Evolutionary conservation across 768 basidiomycete species (phyloP).

Genomic region (Podaxis mareebaensis): DNA sequence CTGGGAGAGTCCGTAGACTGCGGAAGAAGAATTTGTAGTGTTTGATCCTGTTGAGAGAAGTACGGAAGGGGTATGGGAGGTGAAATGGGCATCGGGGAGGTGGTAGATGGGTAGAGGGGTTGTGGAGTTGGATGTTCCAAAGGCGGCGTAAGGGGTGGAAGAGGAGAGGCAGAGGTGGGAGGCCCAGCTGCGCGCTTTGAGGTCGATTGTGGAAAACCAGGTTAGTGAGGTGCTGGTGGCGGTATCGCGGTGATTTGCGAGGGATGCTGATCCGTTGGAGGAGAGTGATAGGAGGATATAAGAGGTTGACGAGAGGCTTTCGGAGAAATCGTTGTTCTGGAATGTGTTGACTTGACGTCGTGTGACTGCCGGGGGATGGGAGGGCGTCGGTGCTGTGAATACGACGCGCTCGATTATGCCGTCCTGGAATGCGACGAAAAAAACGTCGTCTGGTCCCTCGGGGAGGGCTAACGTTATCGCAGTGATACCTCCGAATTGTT

Average conservation of each 20-base stretch:
- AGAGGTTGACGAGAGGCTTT: constrained; percentile 52
- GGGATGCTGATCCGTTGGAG: constrained; percentile 46
- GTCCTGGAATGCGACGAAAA: constrained; percentile 61
- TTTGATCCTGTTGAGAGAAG: constrained; percentile 37
- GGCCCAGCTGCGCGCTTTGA: constrained; percentile 62
- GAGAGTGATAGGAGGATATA: constrained; percentile 57
- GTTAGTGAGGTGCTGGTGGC: background rate
- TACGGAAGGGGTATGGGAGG: constrained; percentile 50
- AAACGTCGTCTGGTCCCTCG: constrained; percentile 39
- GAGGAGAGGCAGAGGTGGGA: constrained; percentile 54
- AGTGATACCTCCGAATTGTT: constrained; percentile 51
- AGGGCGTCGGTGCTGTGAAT: constrained; percentile 17
- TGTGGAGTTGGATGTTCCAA: constrained; percentile 58
- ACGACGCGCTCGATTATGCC: constrained; percentile 47
- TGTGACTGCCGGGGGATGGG: background rate
- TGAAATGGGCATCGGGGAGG: constrained; percentile 41
- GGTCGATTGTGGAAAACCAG: constrained; percentile 33
- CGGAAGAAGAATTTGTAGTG: constrained; percentile 34
- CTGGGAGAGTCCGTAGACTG: constrained; percentile 72
- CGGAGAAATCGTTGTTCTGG: constrained; percentile 50
- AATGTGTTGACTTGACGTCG: constrained; percentile 17
- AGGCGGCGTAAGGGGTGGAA: constrained; percentile 61
- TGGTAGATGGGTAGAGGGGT: constrained; percentile 60
- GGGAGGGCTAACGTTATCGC: constrained; percentile 51
- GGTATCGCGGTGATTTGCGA: constrained; percentile 15